Base-by-base conservation (phyloP, 208 protist species). In the Porcisia hertigi region DNA sequence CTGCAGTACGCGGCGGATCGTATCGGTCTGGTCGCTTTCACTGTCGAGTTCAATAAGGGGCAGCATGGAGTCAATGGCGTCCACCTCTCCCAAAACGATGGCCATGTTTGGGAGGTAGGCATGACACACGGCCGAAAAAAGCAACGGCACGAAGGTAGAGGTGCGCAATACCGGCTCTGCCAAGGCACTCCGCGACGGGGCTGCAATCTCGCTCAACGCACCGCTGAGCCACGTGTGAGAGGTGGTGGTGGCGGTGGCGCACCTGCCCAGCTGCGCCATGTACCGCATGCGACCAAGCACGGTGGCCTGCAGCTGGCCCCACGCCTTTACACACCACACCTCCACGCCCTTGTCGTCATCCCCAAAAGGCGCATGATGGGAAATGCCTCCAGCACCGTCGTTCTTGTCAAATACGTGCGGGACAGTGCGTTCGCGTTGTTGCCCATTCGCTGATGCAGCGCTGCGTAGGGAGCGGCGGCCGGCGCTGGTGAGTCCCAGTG, bases 11-110 rank as follows among this genome's bases (percentile, higher is more conserved):
- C 90, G 88, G 34, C 88, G 84, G 79, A 92, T 79, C 3, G 83
- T 79, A 67, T 94, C 90, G 16, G 85, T 82, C 80, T 92, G 90
- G 67, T 92, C 90, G 64, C 86, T 88, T 75, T 92, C 85, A 12
- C 58, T 58, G 8, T 92, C 78, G 0, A 82, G 82, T 0, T 76
- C 52, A 43, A 88, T 84, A 9, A 92, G 74, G 11, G 84, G 88
- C 64, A 94, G 65, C 84, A 94, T 89, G 34, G 78, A 77, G 77
- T 94, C 90, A 41, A 92, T 90, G 20, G 84, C 77, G 60, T 92
- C 86, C 76, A 91, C 90, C 70, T 91, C 90, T 45, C 76, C 79
- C 36, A 94, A 65, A 23, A 94, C 58, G 5, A 59, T 60, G 14
- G 83, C 75, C 52, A 83, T 83, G 81, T 90, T 86, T 9, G 85